Conservation (phyloP, 2,329 filamentous ascomycete genomes). For the Cyphellophora europaea region DNA sequence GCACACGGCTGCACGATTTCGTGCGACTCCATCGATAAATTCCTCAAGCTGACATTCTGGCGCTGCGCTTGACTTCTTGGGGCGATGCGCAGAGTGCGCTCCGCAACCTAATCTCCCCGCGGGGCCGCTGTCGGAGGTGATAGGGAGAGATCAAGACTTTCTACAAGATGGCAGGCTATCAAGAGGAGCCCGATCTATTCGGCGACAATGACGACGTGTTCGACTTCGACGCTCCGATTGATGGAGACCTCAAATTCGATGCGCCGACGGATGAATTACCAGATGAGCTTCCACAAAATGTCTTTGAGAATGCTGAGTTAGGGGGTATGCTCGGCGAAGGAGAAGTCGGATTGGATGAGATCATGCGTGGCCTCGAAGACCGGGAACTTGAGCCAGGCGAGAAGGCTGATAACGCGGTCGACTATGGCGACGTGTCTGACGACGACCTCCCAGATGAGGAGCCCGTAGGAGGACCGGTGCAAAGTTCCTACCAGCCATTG, state of each 20-base stretch:
- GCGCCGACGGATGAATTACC: constrained; percentile 5
- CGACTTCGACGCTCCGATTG: constrained; percentile 5
- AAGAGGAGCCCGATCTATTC: constrained; percentile 8
- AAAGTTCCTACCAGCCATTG: constrained; percentile 9
- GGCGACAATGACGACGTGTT: constrained; percentile 10
- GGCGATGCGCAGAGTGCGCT: too few relatives aligned
- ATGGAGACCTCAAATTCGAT: constrained; percentile 11
- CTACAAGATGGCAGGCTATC: background rate
- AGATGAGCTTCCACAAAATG: background rate
- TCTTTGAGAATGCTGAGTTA: constrained; percentile 13
- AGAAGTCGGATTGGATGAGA: constrained; percentile 13
- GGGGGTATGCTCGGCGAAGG: constrained; percentile 29
- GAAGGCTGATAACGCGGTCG: constrained; percentile 86
- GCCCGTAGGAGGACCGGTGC: constrained; percentile 12
- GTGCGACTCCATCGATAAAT: too few relatives aligned
- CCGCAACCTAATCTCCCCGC: too few relatives aligned
- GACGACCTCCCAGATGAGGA: constrained; percentile 71
- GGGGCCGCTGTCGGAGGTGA: constrained; percentile 26
- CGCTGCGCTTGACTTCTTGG: too few relatives aligned
- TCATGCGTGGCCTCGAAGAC: constrained; percentile 15
- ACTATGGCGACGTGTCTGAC: constrained; percentile 85
- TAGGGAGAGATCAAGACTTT: too few relatives aligned
- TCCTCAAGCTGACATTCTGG: too few relatives aligned
- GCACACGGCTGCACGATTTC: too few relatives aligned
- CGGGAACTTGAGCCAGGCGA: constrained; percentile 42